Percentiles rank a stretch among this genome's conserved stretches.
Evolutionary conservation across 2,329 filamentous ascomycete species (phyloP).

Genomic region (Mycogone perniciosa): DNA sequence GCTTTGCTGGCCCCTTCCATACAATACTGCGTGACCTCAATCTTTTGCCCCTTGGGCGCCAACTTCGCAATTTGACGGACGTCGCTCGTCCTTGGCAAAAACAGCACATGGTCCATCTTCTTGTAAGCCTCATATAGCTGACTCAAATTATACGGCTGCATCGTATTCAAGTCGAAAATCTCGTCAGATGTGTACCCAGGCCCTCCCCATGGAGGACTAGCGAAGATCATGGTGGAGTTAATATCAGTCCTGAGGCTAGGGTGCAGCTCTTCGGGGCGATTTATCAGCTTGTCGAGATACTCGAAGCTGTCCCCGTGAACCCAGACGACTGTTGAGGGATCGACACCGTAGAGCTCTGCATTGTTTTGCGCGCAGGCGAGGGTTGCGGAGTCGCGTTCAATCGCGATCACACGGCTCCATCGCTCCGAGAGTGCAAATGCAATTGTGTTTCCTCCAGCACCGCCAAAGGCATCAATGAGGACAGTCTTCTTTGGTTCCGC

Average conservation of each 20-base stretch:
- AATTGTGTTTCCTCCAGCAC: constrained; percentile 89
- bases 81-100: constrained; percentile 79
- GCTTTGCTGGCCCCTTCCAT: constrained; percentile 86
- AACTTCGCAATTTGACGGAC: constrained; percentile 67
- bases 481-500: constrained; percentile 51
- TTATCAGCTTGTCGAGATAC: constrained; percentile 46
- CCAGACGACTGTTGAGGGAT: constrained; percentile 69
- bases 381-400: constrained; percentile 76
- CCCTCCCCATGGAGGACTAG: constrained; percentile 56
- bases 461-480: constrained; percentile 84
- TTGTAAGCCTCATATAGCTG: constrained; percentile 58
- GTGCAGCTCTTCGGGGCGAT: constrained; percentile 31
- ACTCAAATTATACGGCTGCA: constrained; percentile 77
- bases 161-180: constrained; percentile 75
- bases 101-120: constrained; percentile 61
- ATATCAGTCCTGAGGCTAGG: constrained; percentile 36
- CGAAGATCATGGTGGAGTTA: constrained; percentile 43
- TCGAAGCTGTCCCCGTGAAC: constrained; percentile 82
- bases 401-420: constrained; percentile 79
- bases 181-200: constrained; percentile 51
- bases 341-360: constrained; percentile 75
- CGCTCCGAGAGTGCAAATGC: constrained; percentile 78
- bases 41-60: constrained; percentile 44
- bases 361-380: constrained; percentile 91
- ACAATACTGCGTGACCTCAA: constrained; percentile 83